Evolutionary conservation across 1,284 basidiomycete species (phyloP).

Genomic region (Ustilago bromivora): DNA sequence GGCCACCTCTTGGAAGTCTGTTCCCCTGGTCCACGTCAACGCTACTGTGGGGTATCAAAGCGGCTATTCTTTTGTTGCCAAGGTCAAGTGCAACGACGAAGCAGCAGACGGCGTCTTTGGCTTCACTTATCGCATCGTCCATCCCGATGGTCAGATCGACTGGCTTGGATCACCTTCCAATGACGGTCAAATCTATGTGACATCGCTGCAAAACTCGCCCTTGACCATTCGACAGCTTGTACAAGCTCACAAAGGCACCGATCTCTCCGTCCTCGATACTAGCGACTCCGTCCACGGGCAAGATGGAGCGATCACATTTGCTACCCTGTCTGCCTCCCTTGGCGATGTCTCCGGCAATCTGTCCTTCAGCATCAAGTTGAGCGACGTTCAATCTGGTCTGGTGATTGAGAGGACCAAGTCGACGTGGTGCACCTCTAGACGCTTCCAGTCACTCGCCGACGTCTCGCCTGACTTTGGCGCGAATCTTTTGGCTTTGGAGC

Average conservation of each 20-base stretch:
- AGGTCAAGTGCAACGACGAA: constrained; percentile 18
- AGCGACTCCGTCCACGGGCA: not conserved
- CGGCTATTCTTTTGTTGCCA: constrained; percentile 32
- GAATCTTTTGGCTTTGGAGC: constrained; percentile 31
- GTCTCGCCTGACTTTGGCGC: constrained; percentile 31
- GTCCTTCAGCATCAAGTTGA: constrained; percentile 28
- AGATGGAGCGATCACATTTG: constrained; percentile 5
- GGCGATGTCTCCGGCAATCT: not conserved
- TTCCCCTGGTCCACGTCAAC: constrained; percentile 15
- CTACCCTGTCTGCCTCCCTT: constrained; percentile 3
- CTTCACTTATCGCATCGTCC: constrained; percentile 45
- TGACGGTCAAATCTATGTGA: constrained; percentile 37
- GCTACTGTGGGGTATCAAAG: not conserved
- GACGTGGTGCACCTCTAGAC: constrained; percentile 48
- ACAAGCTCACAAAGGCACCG: constrained; percentile 12
- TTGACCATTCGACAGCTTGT: constrained; percentile 22
- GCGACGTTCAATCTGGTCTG: constrained; percentile 26
- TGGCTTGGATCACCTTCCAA: constrained; percentile 44
- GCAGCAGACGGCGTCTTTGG: constrained; percentile 17
- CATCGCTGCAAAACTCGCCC: not conserved
- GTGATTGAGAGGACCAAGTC: constrained; percentile 51
- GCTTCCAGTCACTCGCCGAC: constrained; percentile 23
- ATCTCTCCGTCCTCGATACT: constrained; percentile 5
- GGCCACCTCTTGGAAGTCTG: constrained; percentile 25
- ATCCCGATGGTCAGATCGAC: constrained; percentile 44